Evolutionary conservation across 2,329 filamentous ascomycete species (phyloP).

Genomic region (Chaetomiaceae sp.): DNA sequence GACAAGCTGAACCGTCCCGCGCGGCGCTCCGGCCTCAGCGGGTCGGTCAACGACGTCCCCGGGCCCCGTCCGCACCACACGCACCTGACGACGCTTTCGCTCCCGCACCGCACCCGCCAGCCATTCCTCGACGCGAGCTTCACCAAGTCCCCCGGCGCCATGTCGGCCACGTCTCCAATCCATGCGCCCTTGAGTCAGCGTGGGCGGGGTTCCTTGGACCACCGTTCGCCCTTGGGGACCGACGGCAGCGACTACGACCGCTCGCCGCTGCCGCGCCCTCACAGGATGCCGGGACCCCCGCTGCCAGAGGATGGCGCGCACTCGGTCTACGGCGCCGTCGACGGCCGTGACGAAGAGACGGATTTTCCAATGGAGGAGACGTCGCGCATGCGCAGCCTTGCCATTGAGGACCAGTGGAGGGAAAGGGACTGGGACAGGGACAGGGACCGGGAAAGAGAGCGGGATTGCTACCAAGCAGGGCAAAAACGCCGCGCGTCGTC

Average conservation of each 20-base stretch:
- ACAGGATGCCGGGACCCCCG: constrained; percentile 46
- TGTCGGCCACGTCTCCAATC: constrained; percentile 46
- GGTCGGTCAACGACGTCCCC: constrained; percentile 38
- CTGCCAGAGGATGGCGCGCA: constrained; percentile 42
- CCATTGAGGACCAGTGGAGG: constrained; percentile 40
- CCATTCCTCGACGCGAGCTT: constrained; percentile 42
- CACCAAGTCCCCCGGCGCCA: constrained; percentile 42
- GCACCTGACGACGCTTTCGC: constrained; percentile 42
- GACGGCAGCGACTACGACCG: constrained; percentile 45
- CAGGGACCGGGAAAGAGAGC: constrained; percentile 23
- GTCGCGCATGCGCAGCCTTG: constrained; percentile 37
- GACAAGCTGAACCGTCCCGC: constrained; percentile 51
- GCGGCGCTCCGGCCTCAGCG: constrained; percentile 40
- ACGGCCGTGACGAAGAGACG: constrained; percentile 48
- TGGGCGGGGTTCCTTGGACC: constrained; percentile 31
- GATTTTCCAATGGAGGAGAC: constrained; percentile 45
- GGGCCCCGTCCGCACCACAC: constrained; percentile 37
- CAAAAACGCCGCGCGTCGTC: constrained; percentile 55
- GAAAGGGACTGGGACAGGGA: constrained; percentile 29
- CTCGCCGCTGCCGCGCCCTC: constrained; percentile 42
- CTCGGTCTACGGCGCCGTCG: constrained; percentile 43
- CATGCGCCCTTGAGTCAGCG: constrained; percentile 40
- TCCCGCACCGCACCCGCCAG: constrained; percentile 42
- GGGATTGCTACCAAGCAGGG: constrained; percentile 38
- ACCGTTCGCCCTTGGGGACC: constrained; percentile 37